Conservation (phyloP, 192 early-diverging fungal genomes). For the Gonapodya sp. region DNA sequence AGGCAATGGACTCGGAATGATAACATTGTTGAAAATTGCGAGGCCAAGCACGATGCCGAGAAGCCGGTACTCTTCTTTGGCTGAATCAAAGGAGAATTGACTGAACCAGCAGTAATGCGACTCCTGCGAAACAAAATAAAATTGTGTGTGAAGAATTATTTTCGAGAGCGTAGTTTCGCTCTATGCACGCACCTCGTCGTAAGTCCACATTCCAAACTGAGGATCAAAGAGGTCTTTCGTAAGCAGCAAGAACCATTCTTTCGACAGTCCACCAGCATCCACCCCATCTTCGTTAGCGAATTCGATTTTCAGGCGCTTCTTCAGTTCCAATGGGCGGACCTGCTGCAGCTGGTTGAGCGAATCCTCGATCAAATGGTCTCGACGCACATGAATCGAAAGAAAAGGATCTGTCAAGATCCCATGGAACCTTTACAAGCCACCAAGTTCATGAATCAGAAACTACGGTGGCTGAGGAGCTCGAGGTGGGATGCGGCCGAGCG, state of each 20-base stretch:
- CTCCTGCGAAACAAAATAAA: conserved; percentile 11
- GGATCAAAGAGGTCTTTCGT: conserved; percentile 79
- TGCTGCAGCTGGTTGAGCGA: conserved; percentile 37
- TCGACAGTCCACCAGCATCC: conserved; percentile 88
- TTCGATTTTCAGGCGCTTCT: conserved; percentile 41
- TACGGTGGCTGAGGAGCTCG: conserved; percentile 34
- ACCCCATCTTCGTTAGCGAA: conserved; percentile 30
- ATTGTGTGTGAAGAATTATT: background rate
- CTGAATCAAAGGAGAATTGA: conserved; percentile 20
- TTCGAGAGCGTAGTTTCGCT: conserved; percentile 26
- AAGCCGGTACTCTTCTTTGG: conserved; percentile 69
- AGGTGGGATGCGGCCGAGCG: conserved; percentile 11
- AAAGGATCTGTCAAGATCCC: conserved; percentile 39
- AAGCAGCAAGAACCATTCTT: conserved; percentile 88
- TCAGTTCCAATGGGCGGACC: conserved; percentile 34
- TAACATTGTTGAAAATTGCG: conserved; percentile 86
- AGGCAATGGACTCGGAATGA: conserved; percentile 86
- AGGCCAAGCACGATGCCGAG: conserved; percentile 81
- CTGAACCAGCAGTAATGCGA: conserved; percentile 8
- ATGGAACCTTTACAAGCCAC: conserved; percentile 21
- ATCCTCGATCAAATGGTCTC: conserved; percentile 35
- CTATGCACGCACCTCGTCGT: conserved; percentile 59
- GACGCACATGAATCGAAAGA: conserved; percentile 32
- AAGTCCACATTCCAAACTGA: conserved; percentile 73
- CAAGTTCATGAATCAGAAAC: conserved; percentile 12